Evolutionary conservation across 2,329 filamentous ascomycete genomes (phyloP).

Genomic region (Neofusicoccum sp.): DNA sequence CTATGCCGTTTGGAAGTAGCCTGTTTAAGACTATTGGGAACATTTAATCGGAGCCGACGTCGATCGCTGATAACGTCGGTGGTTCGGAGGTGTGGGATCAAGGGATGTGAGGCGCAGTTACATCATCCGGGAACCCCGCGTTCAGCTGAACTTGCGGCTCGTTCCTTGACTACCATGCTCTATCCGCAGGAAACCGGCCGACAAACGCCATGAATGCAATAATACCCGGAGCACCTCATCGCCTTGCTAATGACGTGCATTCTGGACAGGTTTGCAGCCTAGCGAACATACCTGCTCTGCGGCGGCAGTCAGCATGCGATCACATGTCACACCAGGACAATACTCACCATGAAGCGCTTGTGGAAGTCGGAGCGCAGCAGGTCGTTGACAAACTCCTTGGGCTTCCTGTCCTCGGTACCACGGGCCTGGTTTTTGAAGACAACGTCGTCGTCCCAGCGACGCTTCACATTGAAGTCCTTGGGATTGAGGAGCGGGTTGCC

Average conservation of each 20-base stretch:
- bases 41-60: background rate
- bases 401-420: constrained; percentile 87
- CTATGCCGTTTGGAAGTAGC: background rate
- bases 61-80: constrained; percentile 15
- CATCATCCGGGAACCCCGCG: constrained; percentile 15
- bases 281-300: constrained; percentile 40
- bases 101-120: background rate
- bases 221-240: constrained; percentile 2
- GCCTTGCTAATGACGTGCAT: background rate
- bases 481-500: constrained; percentile 89
- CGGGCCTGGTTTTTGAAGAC: constrained; percentile 99
- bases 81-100: background rate
- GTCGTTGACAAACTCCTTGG: constrained; percentile 97
- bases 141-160: constrained; percentile 7
- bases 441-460: constrained; percentile 94
- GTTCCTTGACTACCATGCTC: background rate
- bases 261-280: constrained; percentile 21
- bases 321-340: background rate
- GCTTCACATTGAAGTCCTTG: constrained; percentile 87
- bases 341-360: constrained; percentile 83
- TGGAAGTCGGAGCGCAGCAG: constrained; percentile 94
- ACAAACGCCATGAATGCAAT: constrained; percentile 27
- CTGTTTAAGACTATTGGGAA: background rate
- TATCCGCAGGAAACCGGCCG: constrained; percentile 22
- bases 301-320: background rate